These are phyloP conservation scores for Salvia splendens DNA, from an alignment of 257 asterid species.

Conservation along the genomic window DNA sequence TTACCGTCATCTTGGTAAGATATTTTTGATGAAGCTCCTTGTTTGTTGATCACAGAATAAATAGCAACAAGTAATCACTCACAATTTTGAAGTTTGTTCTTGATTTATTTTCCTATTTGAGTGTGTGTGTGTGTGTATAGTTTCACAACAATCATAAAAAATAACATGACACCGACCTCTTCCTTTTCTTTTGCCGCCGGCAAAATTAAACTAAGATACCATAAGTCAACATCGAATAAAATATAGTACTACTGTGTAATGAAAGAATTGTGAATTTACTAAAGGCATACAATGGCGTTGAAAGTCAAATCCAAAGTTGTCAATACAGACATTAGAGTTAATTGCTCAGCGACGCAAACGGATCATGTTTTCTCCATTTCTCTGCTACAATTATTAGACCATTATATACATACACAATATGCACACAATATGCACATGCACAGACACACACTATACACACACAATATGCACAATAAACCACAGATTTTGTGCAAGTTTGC, in stretches of 20 bases:
- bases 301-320: slow-evolving; percentile 7
- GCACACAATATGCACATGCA: too few relatives aligned
- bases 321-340: not conserved
- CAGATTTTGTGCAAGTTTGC: too few relatives aligned
- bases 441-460: too few relatives aligned
- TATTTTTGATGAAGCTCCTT: slow-evolving; percentile 12
- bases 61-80: not conserved
- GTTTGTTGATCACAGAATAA: not conserved
- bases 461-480: too few relatives aligned
- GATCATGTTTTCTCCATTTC: slow-evolving; percentile 30
- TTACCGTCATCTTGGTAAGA: slow-evolving; percentile 36
- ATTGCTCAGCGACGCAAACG: slow-evolving; percentile 26
- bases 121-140: not conserved
- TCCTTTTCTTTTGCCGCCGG: slow-evolving; percentile 35
- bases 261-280: too few relatives aligned
- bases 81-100: not conserved
- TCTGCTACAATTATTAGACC: not conserved
- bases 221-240: slow-evolving; percentile 25
- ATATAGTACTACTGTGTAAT: not conserved
- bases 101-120: not conserved
- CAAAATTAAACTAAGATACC: not conserved
- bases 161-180: slow-evolving; percentile 37
- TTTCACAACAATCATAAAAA: slow-evolving; percentile 11
- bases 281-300: not conserved
- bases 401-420: too few relatives aligned